These are phyloP conservation scores for Fusarium subglutinans DNA, from an alignment of 2,329 filamentous ascomycete species.

Conservation along the genomic window DNA sequence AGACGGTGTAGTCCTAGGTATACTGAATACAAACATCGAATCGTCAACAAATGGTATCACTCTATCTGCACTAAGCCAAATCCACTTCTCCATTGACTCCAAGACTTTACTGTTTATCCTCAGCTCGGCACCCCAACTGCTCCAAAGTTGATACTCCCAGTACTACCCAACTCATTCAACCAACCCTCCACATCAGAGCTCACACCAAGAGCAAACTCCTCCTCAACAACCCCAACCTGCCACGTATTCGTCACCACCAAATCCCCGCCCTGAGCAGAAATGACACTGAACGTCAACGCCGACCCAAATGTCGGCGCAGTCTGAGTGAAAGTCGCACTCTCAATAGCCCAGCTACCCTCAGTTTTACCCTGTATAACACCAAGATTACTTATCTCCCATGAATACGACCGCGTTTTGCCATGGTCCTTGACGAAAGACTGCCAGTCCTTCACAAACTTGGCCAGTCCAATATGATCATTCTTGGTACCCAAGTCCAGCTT, in stretches of 20 bases:
- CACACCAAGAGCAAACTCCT: background rate
- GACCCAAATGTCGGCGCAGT: background rate
- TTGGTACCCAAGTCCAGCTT: constrained; percentile 23
- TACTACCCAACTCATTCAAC: background rate
- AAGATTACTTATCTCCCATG: constrained; percentile 27
- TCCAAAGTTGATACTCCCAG: background rate
- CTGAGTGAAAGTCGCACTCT: constrained; percentile 3
- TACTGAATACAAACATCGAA: no score
- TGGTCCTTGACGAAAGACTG: background rate
- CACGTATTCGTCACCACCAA: constrained; percentile 2
- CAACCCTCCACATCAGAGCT: constrained; percentile 5
- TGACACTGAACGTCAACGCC: background rate
- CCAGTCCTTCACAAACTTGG: constrained; percentile 19
- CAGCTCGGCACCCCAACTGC: background rate
- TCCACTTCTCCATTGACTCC: no score
- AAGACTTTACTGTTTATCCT: no score
- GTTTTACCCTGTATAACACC: background rate
- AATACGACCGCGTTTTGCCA: background rate
- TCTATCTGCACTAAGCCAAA: no score
- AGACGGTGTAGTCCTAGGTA: no score
- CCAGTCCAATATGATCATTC: constrained; percentile 6
- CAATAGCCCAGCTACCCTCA: background rate
- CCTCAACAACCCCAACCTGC: constrained; percentile 12
- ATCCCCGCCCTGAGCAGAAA: background rate
- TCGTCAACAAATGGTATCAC: no score